Evolutionary conservation across 2,329 filamentous ascomycete genomes (phyloP), one percentile per base, ranked within the genome.

Genomic region (Bimuria novae-zelandiae): DNA sequence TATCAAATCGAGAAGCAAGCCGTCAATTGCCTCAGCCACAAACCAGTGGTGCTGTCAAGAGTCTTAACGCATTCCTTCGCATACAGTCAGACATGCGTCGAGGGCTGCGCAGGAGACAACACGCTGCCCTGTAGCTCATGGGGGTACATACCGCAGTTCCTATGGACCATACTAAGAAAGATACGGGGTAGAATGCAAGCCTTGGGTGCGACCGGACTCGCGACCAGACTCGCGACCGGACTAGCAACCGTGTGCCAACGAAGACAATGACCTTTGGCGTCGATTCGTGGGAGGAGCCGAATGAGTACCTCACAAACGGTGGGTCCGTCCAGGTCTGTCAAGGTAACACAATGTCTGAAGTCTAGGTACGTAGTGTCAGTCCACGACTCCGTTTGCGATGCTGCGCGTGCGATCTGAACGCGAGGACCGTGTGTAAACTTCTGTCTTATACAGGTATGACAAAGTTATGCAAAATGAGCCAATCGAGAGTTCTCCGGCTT

Each of bases 21-120:
- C 23, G 40, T 36, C 19, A 32, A 40, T 29, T 52, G 35, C 54
- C 52, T 62, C 57, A 62, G 68, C 67, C 68, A 71, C 67, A 63
- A 42, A 50, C 17, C 65, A 67, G 64, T 69, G 64, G 66, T 62
- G 54, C 62, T 59, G 60, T 45, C 51, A 46, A 27, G 37, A 29
- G 19, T 32, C 54, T 58, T 62, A 70, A 67, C 51, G 55, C 70
- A 73, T 73, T 51, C 62, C 68, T 70, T 19, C 36, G 23, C 12
- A 12, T 11, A 33, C 35, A 5, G 46, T 66, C 23, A 67, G 60
- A 32, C 19, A 8, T 37, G 21, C 32, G 47, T 45, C 32, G 22
- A 29, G 11, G 33, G 14, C 25, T 27, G 25, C 10, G 25, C 25
- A 6, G 25, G 5, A 6, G 6, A 27, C 25, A 27, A 27, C 25